A percentile compares a stretch with the other conserved stretches of the same genome.
phyloP scores from a whole-genome alignment of 331 rosid species.

The Quercus phellos region DNA sequence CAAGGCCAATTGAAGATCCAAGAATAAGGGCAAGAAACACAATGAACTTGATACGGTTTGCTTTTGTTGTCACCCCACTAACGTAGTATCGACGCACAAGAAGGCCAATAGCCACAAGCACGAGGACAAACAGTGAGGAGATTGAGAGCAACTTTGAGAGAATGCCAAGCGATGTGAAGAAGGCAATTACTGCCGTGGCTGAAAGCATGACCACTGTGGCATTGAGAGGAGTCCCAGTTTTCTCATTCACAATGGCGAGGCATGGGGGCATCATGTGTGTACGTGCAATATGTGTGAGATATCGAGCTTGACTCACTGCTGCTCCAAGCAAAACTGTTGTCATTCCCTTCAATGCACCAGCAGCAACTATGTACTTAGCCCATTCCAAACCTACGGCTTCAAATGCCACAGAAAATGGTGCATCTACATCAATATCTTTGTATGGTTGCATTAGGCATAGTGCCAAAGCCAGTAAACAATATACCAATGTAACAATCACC shows the following conservation, averaged over 20 bases:
- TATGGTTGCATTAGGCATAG: constrained; percentile 68
- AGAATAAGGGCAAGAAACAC: constrained; percentile 27
- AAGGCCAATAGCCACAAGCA: constrained; percentile 53
- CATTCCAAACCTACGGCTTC: constrained; percentile 61
- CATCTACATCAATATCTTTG: background rate
- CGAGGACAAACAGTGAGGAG: constrained; percentile 55
- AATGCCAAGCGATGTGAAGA: constrained; percentile 51
- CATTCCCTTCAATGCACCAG: constrained; percentile 86
- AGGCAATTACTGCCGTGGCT: constrained; percentile 56
- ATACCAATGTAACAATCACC: constrained; percentile 39
- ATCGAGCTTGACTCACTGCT: constrained; percentile 81
- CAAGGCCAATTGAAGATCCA: constrained; percentile 32
- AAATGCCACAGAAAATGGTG: constrained; percentile 71
- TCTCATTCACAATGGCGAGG: constrained; percentile 52
- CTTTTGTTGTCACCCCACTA: constrained; percentile 32
- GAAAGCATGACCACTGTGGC: constrained; percentile 63
- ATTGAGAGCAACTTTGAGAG: constrained; percentile 56
- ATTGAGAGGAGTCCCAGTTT: constrained; percentile 62
- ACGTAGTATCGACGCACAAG: constrained; percentile 61
- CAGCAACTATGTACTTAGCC: constrained; percentile 83
- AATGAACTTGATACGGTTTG: constrained; percentile 33
- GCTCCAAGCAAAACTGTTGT: constrained; percentile 66
- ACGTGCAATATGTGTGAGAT: constrained; percentile 79
- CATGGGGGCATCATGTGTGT: constrained; percentile 92
- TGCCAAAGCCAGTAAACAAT: constrained; percentile 57